Evolutionary conservation across 2,329 filamentous ascomycete species (phyloP).

Genomic region (Calonectria montana): DNA sequence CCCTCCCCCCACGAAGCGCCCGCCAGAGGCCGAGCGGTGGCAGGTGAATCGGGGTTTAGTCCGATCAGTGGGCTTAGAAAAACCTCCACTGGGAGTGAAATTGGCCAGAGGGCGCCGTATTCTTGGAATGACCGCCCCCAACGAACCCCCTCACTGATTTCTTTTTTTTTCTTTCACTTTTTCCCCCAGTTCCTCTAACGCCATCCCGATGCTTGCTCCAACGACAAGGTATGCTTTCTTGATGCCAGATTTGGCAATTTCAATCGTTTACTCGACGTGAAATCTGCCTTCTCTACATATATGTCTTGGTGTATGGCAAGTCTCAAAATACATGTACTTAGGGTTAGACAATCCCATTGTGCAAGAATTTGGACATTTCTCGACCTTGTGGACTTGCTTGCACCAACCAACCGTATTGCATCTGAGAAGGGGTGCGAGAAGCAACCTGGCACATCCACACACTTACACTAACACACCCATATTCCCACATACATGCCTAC

Average conservation of each 20-base stretch:
- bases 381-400: background rate
- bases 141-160: background rate
- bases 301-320: background rate
- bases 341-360: background rate
- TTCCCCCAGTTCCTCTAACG: background rate
- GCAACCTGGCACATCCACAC: background rate
- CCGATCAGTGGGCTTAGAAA: constrained; percentile 10
- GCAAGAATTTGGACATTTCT: background rate
- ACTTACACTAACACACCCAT: background rate
- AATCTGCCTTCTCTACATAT: background rate
- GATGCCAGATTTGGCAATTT: background rate
- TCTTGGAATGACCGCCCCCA: background rate
- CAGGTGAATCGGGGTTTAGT: constrained; percentile 11
- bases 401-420: background rate
- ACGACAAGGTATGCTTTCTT: background rate
- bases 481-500: background rate
- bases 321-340: background rate
- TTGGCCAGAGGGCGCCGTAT: background rate
- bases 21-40: constrained; percentile 8
- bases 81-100: background rate
- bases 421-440: background rate
- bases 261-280: background rate
- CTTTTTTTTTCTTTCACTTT: background rate
- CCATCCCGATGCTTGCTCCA: constrained; percentile 1
- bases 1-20: constrained; percentile 1